Evolutionary conservation across 805 yeast genomes (phyloP).

Genomic region (Cyberlindnera misumaiensis): DNA sequence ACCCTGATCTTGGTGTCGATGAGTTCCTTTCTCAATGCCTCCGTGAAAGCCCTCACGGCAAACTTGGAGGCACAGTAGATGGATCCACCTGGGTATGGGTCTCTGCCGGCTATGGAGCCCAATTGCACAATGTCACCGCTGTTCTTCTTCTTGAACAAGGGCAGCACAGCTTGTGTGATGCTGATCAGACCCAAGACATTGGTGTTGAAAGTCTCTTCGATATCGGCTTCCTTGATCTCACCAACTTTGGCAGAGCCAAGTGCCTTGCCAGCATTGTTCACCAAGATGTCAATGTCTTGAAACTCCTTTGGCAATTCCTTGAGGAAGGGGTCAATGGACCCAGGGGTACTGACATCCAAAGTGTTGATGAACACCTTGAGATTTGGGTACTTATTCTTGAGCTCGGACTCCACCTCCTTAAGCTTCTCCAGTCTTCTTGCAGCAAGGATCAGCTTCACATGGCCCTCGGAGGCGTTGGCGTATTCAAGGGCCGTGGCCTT

Average conservation of each 20-base stretch:
- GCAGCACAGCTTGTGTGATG: slow-evolving; percentile 73
- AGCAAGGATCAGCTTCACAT: slow-evolving; percentile 61
- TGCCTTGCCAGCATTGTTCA: slow-evolving; percentile 78
- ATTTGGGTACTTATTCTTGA: slow-evolving; percentile 40
- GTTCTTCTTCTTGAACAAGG: slow-evolving; percentile 62
- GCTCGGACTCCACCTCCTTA: slow-evolving; percentile 39
- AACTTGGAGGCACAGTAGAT: slow-evolving; percentile 74
- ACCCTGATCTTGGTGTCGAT: slow-evolving; percentile 63
- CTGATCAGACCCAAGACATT: slow-evolving; percentile 83
- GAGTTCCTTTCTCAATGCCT: slow-evolving; percentile 67
- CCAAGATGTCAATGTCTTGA: slow-evolving; percentile 55
- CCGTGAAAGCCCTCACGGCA: slow-evolving; percentile 65
- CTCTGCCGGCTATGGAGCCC: slow-evolving; percentile 77
- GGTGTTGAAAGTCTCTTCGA: slow-evolving; percentile 72
- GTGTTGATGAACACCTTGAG: slow-evolving; percentile 38
- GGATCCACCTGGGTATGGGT: slow-evolving; percentile 73
- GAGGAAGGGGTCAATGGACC: slow-evolving; percentile 46
- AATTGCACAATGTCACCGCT: slow-evolving; percentile 67
- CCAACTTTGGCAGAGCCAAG: slow-evolving; percentile 77
- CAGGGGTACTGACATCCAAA: slow-evolving; percentile 53
- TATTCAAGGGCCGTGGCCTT: slow-evolving; percentile 84
- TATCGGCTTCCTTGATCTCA: slow-evolving; percentile 52
- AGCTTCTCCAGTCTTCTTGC: slow-evolving; percentile 70
- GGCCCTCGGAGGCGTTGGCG: slow-evolving; percentile 68
- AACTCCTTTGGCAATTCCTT: slow-evolving; percentile 49